Percentiles rank a stretch among this genome's conserved stretches.
Conservation (phyloP, 441 rosid genomes). For the Kokia cookei region DNA sequence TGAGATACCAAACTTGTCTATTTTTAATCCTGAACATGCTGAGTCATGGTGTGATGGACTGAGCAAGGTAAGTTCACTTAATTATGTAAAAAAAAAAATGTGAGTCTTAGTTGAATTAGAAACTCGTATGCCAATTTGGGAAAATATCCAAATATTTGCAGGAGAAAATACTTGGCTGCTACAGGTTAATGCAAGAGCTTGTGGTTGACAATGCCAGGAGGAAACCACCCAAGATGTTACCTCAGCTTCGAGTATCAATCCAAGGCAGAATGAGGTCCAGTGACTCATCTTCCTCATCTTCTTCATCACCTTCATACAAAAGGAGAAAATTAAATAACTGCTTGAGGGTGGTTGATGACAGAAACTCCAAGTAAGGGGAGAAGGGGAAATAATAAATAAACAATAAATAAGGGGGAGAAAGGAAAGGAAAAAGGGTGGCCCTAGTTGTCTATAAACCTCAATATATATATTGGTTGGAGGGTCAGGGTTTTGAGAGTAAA, state of each 20-base stretch:
- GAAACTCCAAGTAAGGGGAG: conserved; percentile 39
- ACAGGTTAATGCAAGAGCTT: conserved; percentile 67
- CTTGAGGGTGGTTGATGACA: conserved; percentile 68
- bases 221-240: conserved; percentile 43
- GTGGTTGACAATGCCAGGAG: conserved; percentile 34
- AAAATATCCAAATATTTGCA: conserved; percentile 30
- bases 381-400: conserved; percentile 3
- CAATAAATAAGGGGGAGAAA: neutral
- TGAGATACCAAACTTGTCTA: conserved; percentile 69
- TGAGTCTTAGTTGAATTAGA: neutral
- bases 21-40: conserved; percentile 60
- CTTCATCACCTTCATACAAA: conserved; percentile 46
- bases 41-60: conserved; percentile 94
- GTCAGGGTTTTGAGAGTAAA: conserved; percentile 36
- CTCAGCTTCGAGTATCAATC: conserved; percentile 60
- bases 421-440: conserved; percentile 24
- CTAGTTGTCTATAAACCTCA: conserved; percentile 34
- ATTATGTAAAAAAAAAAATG: neutral
- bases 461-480: conserved; percentile 7
- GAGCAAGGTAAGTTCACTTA: conserved; percentile 52
- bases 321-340: conserved; percentile 63
- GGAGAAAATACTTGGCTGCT: conserved; percentile 86
- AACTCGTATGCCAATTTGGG: conserved; percentile 3
- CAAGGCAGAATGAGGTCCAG: conserved; percentile 49
- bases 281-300: conserved; percentile 44